A percentile compares a stretch with the other conserved stretches of the same genome.
phyloP scores from a whole-genome alignment of 1,284 basidiomycete genomes.

The Tetrapyrgos nigripes region DNA sequence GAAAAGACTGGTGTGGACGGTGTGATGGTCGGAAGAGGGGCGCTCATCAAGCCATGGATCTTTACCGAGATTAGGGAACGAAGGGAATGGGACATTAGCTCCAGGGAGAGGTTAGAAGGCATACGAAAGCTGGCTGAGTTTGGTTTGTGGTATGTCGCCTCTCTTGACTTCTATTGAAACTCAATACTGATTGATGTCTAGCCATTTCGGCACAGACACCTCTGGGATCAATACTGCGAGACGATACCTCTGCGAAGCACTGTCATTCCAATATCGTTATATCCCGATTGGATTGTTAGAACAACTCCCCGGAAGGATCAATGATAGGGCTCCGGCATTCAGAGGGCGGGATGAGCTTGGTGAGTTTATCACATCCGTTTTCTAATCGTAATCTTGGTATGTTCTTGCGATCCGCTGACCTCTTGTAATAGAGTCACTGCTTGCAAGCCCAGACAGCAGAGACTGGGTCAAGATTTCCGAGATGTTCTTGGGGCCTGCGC shows the following conservation, averaged over 20 bases:
- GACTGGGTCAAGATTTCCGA: conserved; percentile 97
- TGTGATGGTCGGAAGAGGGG: conserved; percentile 94
- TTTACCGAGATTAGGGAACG: conserved; percentile 96
- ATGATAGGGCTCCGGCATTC: conserved; percentile 90
- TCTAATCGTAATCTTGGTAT: background rate
- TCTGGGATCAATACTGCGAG: conserved; percentile 92
- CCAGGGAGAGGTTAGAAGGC: conserved; percentile 88
- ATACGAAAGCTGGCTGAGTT: conserved; percentile 86
- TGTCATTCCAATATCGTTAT: conserved; percentile 96
- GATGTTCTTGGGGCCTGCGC: conserved; percentile 78
- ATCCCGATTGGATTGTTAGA: conserved; percentile 95
- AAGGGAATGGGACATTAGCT: conserved; percentile 94
- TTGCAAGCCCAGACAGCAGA: conserved; percentile 81
- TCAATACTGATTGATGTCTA: conserved; percentile 30
- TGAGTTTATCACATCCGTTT: conserved; percentile 26
- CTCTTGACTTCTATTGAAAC: conserved; percentile 1
- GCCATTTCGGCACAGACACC: conserved; percentile 92
- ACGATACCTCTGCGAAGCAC: conserved; percentile 92
- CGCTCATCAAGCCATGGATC: conserved; percentile 96
- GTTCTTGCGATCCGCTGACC: background rate
- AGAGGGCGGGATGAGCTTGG: conserved; percentile 87
- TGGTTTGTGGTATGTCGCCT: conserved; percentile 63
- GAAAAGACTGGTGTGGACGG: conserved; percentile 88
- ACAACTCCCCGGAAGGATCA: conserved; percentile 80
- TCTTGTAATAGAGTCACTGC: conserved; percentile 70